A percentile compares a stretch with the other conserved stretches of the same genome.
Conservation (phyloP, 1,284 basidiomycete genomes). For the Cryptococcus hybrid region DNA sequence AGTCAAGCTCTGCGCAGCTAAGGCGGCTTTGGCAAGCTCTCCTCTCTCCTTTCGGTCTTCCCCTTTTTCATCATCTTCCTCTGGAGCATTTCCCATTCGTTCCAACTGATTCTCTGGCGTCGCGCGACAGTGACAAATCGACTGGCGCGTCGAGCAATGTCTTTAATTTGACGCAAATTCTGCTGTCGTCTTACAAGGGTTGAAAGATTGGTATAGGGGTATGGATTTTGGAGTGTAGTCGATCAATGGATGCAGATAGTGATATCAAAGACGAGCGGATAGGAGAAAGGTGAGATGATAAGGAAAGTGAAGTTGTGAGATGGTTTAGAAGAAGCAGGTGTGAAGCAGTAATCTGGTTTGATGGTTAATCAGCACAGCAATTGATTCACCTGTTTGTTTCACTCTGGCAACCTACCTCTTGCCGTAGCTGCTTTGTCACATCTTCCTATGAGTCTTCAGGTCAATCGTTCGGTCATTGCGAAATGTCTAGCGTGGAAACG, state of each 20-base stretch:
- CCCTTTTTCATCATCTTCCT: conserved; percentile 31
- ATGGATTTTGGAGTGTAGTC: conserved; percentile 79
- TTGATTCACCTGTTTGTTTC: not conserved
- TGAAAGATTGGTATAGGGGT: conserved; percentile 73
- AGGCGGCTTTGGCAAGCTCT: no score
- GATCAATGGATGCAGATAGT: conserved; percentile 47
- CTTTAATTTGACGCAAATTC: conserved; percentile 73
- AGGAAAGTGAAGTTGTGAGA: conserved; percentile 63
- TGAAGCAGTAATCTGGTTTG: conserved; percentile 46
- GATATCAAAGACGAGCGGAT: conserved; percentile 43
- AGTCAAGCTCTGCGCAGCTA: no score
- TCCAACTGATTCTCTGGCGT: conserved; percentile 71
- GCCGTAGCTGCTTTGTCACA: conserved; percentile 79
- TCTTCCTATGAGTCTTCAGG: conserved; percentile 59
- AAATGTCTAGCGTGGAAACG: conserved; percentile 5
- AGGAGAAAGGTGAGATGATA: conserved; percentile 51
- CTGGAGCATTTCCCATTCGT: conserved; percentile 54
- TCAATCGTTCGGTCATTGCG: conserved; percentile 3
- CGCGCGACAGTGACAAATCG: conserved; percentile 78
- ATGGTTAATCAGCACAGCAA: not conserved
- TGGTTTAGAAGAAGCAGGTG: conserved; percentile 51
- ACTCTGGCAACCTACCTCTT: conserved; percentile 59
- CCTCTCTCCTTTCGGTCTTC: no score
- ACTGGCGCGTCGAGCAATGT: conserved; percentile 74
- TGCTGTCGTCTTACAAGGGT: conserved; percentile 68